Conservation (phyloP, 805 yeast species). For the Candida manassasensis region DNA sequence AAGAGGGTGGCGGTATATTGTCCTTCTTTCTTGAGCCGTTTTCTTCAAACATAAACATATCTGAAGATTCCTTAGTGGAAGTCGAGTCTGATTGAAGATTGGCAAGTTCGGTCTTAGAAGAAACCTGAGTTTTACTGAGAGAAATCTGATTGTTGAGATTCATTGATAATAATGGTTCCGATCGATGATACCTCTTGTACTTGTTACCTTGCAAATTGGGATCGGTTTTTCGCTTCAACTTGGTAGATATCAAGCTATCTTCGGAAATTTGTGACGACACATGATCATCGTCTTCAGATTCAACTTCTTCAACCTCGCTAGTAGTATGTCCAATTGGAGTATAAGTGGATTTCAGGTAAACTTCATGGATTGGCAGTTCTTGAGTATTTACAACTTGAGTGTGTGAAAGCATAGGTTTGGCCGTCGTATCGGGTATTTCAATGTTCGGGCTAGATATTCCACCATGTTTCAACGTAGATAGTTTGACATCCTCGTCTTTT, state of each 20-base stretch:
- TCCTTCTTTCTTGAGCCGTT: neutral
- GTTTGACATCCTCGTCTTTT: neutral
- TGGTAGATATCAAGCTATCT: conserved; percentile 2
- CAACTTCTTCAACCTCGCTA: conserved; percentile 2
- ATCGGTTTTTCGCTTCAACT: conserved; percentile 1
- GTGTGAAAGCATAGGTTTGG: conserved; percentile 2
- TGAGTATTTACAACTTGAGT: conserved; percentile 4
- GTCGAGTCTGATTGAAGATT: conserved; percentile 4
- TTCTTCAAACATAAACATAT: conserved; percentile 3
- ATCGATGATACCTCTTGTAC: neutral
- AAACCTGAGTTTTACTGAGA: neutral
- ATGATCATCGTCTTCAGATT: conserved; percentile 5
- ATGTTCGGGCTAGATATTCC: conserved; percentile 1
- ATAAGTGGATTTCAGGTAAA: neutral
- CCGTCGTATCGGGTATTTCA: neutral
- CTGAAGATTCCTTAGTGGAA: conserved; percentile 2
- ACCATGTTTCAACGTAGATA: neutral
- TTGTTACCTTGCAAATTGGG: neutral
- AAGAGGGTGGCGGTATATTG: conserved; percentile 3
- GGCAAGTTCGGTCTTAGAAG: conserved; percentile 15
- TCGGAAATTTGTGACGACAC: conserved; percentile 6
- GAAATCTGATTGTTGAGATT: neutral
- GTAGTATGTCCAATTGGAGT: neutral
- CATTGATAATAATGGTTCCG: neutral
- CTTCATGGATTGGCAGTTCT: conserved; percentile 4